Evolutionary conservation across 169 alveolate genomes (phyloP), one percentile per base, ranked within the genome.

Genomic region (Perkinsus olseni): DNA sequence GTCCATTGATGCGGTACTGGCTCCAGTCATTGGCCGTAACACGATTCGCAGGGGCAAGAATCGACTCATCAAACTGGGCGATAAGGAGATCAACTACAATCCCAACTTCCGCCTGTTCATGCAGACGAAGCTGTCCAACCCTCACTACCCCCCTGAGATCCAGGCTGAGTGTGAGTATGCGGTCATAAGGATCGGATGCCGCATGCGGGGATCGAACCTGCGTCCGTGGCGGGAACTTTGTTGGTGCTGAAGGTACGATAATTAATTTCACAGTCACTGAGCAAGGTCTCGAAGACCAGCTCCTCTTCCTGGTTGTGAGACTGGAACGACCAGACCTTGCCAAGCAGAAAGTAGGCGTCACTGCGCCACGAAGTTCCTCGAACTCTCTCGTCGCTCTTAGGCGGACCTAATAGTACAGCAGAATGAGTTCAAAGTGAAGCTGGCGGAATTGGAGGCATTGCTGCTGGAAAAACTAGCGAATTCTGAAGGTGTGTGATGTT

Each of bases 131-230:
- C 95, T 98, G 45, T 97, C 99, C 37, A 98, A 98, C 92, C 99
- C 99, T 20, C 99, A 98, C 94, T 98, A 98, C 95, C 99, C 98
- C 39, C 99, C 99, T 38, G 99, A 98, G 97, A 97, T 98, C 82
- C 98, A 98, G 95, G 99, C 99, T 28, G 99, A 98, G 92, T 97
- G 99, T 62, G 34, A 62, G 82, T 62, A 6, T 11, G 11, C 11
- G 50, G 50, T 40, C 50, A 40, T 3, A 6, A 6, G 50, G 50
- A 11, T 3, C 50, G 3, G 50, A 40, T 40, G 50, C 50, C 50
- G 50, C 82, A 24, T 28, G 28, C 34, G 82, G 82, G 82, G 34
- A 21, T 62, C 82, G 82, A 62, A 62, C 82, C 82, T 62, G 82
- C 34, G 82, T 11, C 50, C 11, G 50, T 40, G 3, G 50, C 50